Evolutionary conservation across 805 yeast species (phyloP), one percentile per base, ranked within the genome.

Genomic region (Yarrowia deformans): DNA sequence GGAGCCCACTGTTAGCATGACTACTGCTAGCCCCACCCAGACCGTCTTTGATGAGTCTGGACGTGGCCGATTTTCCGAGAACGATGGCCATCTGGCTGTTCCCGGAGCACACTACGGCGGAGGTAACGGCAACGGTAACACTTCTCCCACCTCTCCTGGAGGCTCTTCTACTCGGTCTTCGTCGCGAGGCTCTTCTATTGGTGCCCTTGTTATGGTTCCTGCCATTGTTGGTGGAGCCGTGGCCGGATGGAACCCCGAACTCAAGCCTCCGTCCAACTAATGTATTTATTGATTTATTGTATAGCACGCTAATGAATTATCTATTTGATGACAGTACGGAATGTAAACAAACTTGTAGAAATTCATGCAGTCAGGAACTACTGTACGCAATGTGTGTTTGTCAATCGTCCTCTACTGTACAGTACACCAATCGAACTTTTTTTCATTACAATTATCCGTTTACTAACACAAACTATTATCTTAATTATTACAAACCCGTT

Each of bases 161-260:
- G 73, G 70, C 39, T 49, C 70, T 29, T 63, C 73, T 3, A 70
- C 74, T 6, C 73, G 73, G 18, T 71, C 75, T 50, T 77, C 81
- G 37, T 48, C 56, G 8, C 37, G 19, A 12, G 68, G 68, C 56
- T 63, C 68, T 13, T 63, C 68, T 13, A 75, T 83, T 23, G 79
- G 82, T 29, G 84, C 84, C 1, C 73, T 83, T 68, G 80, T 84
- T 1, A 82, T 85, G 84, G 85, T 85, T 6, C 88, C 88, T 0
- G 81, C 85, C 18, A 79, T 84, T 68, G 86, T 85, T 12, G 86
- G 87, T 37, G 88, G 88, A 45, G 87, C 88, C 5, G 82, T 85
- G 54, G 87, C 86, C 16, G 88, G 88, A 7, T 82, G 85, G 84
- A 63, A 63, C 56, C 68, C 68, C 37, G 68, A 63, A 48, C 42